These are phyloP conservation scores for Phialophora expanda DNA, from an alignment of 2,329 filamentous ascomycete species.

Conservation along the genomic window DNA sequence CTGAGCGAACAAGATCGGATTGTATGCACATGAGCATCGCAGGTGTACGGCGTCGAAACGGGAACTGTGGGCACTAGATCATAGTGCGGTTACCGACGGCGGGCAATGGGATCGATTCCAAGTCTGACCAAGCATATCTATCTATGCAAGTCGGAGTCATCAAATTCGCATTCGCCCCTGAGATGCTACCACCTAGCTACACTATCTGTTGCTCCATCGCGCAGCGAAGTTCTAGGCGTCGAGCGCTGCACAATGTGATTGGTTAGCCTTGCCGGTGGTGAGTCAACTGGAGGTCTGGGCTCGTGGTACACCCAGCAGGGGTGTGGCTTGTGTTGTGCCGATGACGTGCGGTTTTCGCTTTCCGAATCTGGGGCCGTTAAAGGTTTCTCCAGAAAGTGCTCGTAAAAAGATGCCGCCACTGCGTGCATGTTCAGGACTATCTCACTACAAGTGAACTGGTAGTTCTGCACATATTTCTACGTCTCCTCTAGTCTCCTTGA, in stretches of 20 bases:
- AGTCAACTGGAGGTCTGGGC: conserved; percentile 15
- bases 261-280: conserved; percentile 24
- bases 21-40: conserved; percentile 16
- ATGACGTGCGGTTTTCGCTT: conserved; percentile 29
- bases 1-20: conserved; percentile 39
- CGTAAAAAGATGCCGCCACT: conserved; percentile 23
- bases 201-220: background rate
- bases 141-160: conserved; percentile 7
- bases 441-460: background rate
- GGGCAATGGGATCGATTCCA: conserved; percentile 4
- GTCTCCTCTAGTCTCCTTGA: background rate
- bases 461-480: background rate
- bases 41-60: conserved; percentile 9
- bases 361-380: conserved; percentile 5
- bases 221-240: background rate
- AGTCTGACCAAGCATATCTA: conserved; percentile 1
- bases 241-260: conserved; percentile 5
- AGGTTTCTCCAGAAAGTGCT: conserved; percentile 12
- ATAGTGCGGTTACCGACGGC: conserved; percentile 14
- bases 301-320: background rate
- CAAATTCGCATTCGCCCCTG: background rate
- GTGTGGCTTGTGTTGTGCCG: background rate
- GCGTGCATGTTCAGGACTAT: background rate
- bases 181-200: background rate
- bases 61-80: conserved; percentile 3